Base-by-base conservation (phyloP, 2,329 filamentous ascomycete genomes). In the Colletotrichum magnum region DNA sequence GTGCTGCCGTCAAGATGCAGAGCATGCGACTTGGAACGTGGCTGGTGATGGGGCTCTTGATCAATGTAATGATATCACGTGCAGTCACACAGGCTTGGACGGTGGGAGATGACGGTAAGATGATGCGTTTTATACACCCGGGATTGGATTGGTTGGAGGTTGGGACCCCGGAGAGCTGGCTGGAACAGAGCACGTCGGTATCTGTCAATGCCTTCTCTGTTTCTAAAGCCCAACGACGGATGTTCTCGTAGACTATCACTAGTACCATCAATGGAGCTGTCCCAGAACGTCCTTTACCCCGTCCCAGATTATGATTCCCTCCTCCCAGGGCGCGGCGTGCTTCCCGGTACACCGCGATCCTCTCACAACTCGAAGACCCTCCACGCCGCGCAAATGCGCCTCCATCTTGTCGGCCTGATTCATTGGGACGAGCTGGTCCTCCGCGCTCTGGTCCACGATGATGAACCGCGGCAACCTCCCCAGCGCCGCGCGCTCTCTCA, bases 301-400 rank as follows among this genome's bases (percentile, higher is more conserved):
- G 0, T 58, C 32, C 43, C 56, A 58, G 45, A 58, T 58, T 43
- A 58, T 50, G 56, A 28, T 21, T 3, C 56, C 56, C n/a, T 50
- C 43, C 43, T 58, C 43, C 56, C 43, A 58, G 0, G 43, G 56
- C 2, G 56, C 56, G 4, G 56, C 56, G 6, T 58, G 56, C n/a
- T 24, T 21, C 15, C 24, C 56, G 18, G 36, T 10, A 24, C 56
- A 58, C 5, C 26, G 43, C 4, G 16, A 10, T 4, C 43, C 56
- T 18, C 43, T 58, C 5, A 58, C 7, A n/a, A 39, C 15, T 12
- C n/a, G 43, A 24, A 58, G 21, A 6, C 43, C 43, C 5, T 15
- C 24, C 12, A 36, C 41, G 6, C 6, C n/a, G 5, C 28, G 32
- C 41, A 58, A n/a, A 6, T 15, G 43, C 32, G 15, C 7, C 45